Evolutionary conservation across 164 flowering plant species (phyloP), one percentile per base, ranked within the genome.

Genomic region (Tetracentron sinense): DNA sequence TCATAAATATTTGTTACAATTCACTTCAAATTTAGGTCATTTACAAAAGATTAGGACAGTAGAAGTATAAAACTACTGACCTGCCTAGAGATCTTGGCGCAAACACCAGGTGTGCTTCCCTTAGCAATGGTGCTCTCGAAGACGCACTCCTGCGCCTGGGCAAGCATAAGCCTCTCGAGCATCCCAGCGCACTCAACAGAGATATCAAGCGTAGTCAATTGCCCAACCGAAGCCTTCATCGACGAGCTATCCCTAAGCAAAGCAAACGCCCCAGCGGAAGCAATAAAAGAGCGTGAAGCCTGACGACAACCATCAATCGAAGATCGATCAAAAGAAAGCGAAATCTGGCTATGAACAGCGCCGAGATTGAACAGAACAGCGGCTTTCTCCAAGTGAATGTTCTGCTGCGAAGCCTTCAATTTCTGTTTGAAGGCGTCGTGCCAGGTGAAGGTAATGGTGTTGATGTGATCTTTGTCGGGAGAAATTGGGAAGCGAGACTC

Each of bases 71-170:
- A 8, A 38, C 8, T 38, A 38, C 75, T 35, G 30, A 93, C 98
- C 96, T 94, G 97, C 77, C 96, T 83, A 25, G 99, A 67, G 52
- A 94, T 85, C 80, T 94, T 94, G 2, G 96, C 76, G 51, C 97
- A 94, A 42, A 94, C 89, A 8, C 91, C 95, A 28, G 91, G 85
- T 15, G 90, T 85, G 65, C 93, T 90, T 50, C 95, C 99, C 65
- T 91, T 91, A 2, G 96, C 88, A 28, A 89, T 88, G 3, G 91
- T 85, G 69, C 88, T 91, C 83, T 94, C 97, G 63, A 91, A 89
- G 27, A 91, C 91, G 57, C 97, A 94, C 78, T 94, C 99, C 76
- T 94, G 99, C 8, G 99, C 99, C 77, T 94, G 97, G 6, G 97
- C 99, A 30, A 94, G 86, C 99, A 91, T 89, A 38, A 94, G 71